phyloP scores from a whole-genome alignment of 1,139 yeast genomes.

The Yarrowia galli region DNA sequence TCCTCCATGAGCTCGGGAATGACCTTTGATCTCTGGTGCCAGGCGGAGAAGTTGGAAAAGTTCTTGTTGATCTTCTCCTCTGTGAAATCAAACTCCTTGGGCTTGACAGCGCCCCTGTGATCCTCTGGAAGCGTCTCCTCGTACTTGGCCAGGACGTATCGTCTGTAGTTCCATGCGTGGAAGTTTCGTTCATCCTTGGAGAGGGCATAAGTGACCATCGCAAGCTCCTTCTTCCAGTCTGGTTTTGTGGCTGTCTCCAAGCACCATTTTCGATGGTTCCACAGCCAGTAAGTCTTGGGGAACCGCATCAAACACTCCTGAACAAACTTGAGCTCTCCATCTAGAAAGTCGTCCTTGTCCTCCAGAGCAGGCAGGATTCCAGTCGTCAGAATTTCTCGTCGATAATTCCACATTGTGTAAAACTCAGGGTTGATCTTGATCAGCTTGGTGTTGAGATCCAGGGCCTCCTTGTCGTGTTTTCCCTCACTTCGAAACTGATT shows the following conservation, averaged over 20 bases:
- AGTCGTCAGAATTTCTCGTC: conserved; percentile 70
- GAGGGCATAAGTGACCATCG: conserved; percentile 70
- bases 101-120: conserved; percentile 43
- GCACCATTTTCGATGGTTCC: conserved; percentile 94
- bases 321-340: conserved; percentile 67
- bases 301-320: conserved; percentile 64
- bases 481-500: conserved; percentile 46
- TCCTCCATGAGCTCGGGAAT: conserved; percentile 60
- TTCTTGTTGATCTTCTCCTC: conserved; percentile 78
- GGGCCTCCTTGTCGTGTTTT: conserved; percentile 54
- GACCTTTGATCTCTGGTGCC: conserved; percentile 87
- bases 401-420: conserved; percentile 88
- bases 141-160: conserved; percentile 67
- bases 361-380: conserved; percentile 48
- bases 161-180: conserved; percentile 96
- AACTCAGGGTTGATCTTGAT: conserved; percentile 80
- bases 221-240: conserved; percentile 74
- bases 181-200: conserved; percentile 80
- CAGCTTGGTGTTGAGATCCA: conserved; percentile 63
- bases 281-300: conserved; percentile 96
- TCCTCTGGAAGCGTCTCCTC: conserved; percentile 51
- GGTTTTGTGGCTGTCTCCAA: conserved; percentile 62
- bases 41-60: conserved; percentile 92
- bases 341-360: conserved; percentile 54
- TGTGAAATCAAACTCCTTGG: conserved; percentile 76